Evolutionary conservation across 352 stramenopile species (phyloP).

Genomic region (Phytophthora pini): DNA sequence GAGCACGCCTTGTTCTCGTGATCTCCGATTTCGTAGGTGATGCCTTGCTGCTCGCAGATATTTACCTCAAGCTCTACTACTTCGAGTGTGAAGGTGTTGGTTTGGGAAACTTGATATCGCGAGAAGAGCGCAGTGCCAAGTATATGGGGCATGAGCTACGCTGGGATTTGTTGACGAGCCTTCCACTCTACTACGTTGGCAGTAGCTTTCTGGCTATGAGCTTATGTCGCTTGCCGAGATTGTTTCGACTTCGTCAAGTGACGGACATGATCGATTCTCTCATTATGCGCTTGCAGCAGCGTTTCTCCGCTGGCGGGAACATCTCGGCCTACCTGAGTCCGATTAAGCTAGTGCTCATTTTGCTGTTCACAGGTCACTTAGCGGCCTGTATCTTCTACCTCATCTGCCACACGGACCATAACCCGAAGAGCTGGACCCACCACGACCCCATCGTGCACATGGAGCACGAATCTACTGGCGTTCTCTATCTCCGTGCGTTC

Average conservation of each 20-base stretch:
- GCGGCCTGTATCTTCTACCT: constrained; percentile 74
- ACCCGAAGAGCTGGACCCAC: constrained; percentile 70
- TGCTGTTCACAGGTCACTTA: constrained; percentile 72
- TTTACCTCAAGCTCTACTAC: constrained; percentile 81
- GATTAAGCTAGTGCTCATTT: constrained; percentile 66
- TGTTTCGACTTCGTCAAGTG: constrained; percentile 56
- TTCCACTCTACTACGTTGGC: constrained; percentile 76
- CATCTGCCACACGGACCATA: constrained; percentile 69
- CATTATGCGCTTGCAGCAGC: constrained; percentile 73
- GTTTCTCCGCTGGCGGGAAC: constrained; percentile 57
- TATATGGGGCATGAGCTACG: constrained; percentile 52
- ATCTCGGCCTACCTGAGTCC: constrained; percentile 72
- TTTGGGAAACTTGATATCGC: constrained; percentile 57
- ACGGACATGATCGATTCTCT: constrained; percentile 60
- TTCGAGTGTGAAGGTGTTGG: constrained; percentile 71
- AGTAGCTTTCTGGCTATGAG: constrained; percentile 60
- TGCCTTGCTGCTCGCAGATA: constrained; percentile 47
- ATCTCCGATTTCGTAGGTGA: constrained; percentile 55
- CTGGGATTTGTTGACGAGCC: constrained; percentile 49
- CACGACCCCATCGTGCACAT: constrained; percentile 77
- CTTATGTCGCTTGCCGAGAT: constrained; percentile 58
- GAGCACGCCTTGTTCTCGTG: constrained; percentile 31
- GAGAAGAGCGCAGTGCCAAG: constrained; percentile 45
- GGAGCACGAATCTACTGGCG: constrained; percentile 51
- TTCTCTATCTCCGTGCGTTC: constrained; percentile 75